Conservation (phyloP, 2,329 filamentous ascomycete genomes). For the Colletotrichum noveboracense region DNA sequence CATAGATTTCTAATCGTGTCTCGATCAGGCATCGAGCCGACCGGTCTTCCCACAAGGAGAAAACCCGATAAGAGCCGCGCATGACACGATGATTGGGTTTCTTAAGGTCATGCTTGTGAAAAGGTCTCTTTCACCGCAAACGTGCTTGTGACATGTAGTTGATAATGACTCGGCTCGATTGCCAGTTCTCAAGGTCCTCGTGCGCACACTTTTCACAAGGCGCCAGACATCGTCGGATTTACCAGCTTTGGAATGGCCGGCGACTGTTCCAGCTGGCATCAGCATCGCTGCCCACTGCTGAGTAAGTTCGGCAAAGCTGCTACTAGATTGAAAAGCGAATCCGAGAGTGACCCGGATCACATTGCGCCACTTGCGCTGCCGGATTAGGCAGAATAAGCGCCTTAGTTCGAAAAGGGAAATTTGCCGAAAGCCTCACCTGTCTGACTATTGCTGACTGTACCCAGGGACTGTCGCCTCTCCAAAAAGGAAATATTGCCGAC, state of each 20-base stretch:
- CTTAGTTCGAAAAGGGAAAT: not conserved
- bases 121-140: not conserved
- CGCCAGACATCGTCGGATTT: not conserved
- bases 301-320: not conserved
- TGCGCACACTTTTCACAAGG: not conserved
- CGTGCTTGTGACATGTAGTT: not conserved
- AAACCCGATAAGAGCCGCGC: not conserved
- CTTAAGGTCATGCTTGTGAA: not conserved
- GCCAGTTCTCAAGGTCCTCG: not conserved
- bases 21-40: not conserved
- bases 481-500: not conserved
- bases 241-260: not conserved
- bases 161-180: not conserved
- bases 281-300: not conserved
- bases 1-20: not conserved
- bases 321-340: not conserved
- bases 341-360: not conserved
- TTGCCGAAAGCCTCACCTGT: not conserved
- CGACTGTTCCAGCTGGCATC: not conserved
- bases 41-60: not conserved
- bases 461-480: not conserved
- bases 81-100: not conserved
- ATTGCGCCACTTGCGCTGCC: not conserved
- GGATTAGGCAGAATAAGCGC: not conserved
- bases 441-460: not conserved